Percentiles rank a stretch among this genome's conserved stretches.
These are phyloP conservation scores for Pestalotiopsis sp. DNA, from an alignment of 2,329 filamentous ascomycete genomes.

Conservation along the genomic window DNA sequence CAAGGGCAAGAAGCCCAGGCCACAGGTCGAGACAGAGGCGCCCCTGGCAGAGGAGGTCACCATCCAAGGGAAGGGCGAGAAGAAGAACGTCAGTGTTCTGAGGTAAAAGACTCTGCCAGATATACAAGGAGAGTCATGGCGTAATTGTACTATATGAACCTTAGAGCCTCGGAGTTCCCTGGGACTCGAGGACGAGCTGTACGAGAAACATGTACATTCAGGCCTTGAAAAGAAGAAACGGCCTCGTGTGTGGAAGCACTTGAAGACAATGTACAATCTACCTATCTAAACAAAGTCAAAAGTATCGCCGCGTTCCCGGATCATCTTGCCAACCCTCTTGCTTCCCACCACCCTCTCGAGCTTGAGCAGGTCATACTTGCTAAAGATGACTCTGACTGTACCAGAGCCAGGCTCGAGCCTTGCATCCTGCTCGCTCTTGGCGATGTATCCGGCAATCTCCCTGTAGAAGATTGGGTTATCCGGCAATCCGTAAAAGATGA, in stretches of 20 bases:
- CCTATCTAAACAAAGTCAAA: slow-evolving; percentile 82
- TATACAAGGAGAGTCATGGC: background rate
- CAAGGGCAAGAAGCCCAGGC: background rate
- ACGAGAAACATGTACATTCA: slow-evolving; percentile 12
- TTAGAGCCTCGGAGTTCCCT: background rate
- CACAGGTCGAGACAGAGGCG: background rate
- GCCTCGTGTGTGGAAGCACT: background rate
- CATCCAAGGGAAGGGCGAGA: slow-evolving; percentile 5
- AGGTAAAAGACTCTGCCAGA: background rate
- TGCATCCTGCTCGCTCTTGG: slow-evolving; percentile 56
- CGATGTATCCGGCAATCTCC: slow-evolving; percentile 71
- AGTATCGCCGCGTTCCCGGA: slow-evolving; percentile 80
- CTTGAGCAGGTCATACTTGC: slow-evolving; percentile 85
- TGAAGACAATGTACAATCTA: background rate
- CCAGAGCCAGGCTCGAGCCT: slow-evolving; percentile 59
- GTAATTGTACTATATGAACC: slow-evolving; percentile 12
- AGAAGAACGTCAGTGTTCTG: slow-evolving; percentile 6
- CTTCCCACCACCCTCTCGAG: slow-evolving; percentile 86
- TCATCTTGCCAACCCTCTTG: slow-evolving; percentile 78
- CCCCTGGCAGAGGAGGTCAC: background rate
- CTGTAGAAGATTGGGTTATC: slow-evolving; percentile 84
- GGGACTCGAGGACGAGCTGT: slow-evolving; percentile 2
- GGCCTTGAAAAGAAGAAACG: background rate
- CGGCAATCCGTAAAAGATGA: slow-evolving; percentile 89
- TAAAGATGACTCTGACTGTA: slow-evolving; percentile 68